A percentile compares a stretch with the other conserved stretches of the same genome.
Evolutionary conservation across 2,329 filamentous ascomycete species (phyloP).

Genomic region (Clonostachys chloroleuca): DNA sequence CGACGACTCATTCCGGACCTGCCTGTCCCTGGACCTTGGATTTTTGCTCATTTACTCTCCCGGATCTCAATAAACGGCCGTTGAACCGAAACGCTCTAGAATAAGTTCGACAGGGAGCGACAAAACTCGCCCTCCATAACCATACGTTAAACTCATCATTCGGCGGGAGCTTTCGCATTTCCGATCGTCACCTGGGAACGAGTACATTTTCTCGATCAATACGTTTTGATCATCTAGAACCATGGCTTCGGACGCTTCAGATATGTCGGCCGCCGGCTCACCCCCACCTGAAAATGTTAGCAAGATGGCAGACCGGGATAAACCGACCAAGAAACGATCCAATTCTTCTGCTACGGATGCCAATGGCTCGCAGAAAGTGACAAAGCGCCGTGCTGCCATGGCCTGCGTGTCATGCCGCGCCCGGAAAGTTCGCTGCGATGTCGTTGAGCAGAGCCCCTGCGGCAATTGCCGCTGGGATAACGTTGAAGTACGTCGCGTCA

Average conservation of each 20-base stretch:
- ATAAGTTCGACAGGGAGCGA: too few relatives aligned
- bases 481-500: constrained; percentile 45
- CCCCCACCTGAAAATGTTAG: constrained; percentile 10
- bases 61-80: too few relatives aligned
- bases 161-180: neutral
- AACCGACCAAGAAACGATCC: constrained; percentile 20
- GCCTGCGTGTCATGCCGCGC: constrained; percentile 86
- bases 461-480: constrained; percentile 82
- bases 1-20: too few relatives aligned
- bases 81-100: too few relatives aligned
- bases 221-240: neutral
- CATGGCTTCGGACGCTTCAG: constrained; percentile 4
- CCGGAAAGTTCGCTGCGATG: constrained; percentile 90
- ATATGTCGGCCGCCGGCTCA: constrained; percentile 8
- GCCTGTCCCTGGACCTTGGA: too few relatives aligned
- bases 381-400: constrained; percentile 82
- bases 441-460: constrained; percentile 82
- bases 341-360: constrained; percentile 18
- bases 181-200: too few relatives aligned
- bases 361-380: constrained; percentile 37
- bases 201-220: too few relatives aligned
- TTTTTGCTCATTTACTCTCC: too few relatives aligned
- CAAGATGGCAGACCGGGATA: neutral
- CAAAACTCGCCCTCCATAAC: too few relatives aligned
- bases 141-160: neutral